Evolutionary conservation across 176 grass and related monocot genomes (phyloP).

Genomic region (Musa troglodytarum): DNA sequence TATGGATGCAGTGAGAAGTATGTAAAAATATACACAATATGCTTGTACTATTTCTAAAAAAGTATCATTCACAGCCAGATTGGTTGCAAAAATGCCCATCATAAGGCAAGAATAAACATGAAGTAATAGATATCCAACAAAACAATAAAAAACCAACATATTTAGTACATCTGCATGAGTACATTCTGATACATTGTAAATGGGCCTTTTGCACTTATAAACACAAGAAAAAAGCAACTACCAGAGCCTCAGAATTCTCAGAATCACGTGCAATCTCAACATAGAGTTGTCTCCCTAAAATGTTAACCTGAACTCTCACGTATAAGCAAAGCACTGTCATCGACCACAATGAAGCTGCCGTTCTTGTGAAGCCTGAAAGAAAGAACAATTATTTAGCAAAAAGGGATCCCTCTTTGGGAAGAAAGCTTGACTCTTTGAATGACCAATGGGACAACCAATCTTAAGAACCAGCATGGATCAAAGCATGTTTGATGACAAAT

Average conservation of each 20-base stretch:
- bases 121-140: too few relatives aligned
- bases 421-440: too few relatives aligned
- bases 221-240: conserved; percentile 14
- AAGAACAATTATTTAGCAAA: not conserved
- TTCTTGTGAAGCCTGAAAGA: conserved; percentile 77
- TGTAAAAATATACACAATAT: too few relatives aligned
- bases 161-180: not conserved
- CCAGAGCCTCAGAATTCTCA: conserved; percentile 36
- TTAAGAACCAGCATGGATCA: not conserved
- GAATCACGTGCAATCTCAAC: conserved; percentile 66
- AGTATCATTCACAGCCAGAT: too few relatives aligned
- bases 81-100: too few relatives aligned
- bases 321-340: conserved; percentile 93
- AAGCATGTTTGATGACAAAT: not conserved
- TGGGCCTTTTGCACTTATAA: too few relatives aligned
- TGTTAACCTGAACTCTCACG: conserved; percentile 89
- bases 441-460: not conserved
- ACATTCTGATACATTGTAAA: too few relatives aligned
- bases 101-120: too few relatives aligned
- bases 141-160: too few relatives aligned
- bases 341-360: conserved; percentile 67
- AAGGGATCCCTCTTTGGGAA: not conserved
- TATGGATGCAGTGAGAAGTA: too few relatives aligned
- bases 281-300: conserved; percentile 93
- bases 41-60: too few relatives aligned